Evolutionary conservation across 1,284 basidiomycete species (phyloP).

Genomic region (Ganoderma lucidum): DNA sequence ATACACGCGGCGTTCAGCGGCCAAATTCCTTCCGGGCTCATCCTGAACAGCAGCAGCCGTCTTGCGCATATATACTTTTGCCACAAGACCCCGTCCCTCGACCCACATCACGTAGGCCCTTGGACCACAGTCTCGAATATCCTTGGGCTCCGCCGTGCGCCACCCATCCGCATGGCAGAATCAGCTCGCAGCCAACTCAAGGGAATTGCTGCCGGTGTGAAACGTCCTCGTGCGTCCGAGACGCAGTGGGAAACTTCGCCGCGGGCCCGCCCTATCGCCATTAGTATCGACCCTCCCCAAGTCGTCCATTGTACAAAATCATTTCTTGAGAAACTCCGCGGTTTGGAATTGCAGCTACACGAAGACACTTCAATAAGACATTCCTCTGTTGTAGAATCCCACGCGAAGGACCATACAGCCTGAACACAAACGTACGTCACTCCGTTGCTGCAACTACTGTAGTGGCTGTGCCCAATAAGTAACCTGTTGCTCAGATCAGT

Average conservation of each 20-base stretch:
- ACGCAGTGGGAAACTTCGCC: background rate
- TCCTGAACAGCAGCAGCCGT: too few species aligned
- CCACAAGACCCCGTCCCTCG: too few species aligned
- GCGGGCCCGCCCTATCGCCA: background rate
- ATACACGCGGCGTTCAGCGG: too few species aligned
- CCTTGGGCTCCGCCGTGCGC: background rate
- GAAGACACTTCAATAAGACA: background rate
- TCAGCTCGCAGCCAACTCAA: background rate
- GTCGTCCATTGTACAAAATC: background rate
- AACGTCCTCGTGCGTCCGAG: background rate
- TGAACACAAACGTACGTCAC: background rate
- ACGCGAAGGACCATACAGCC: background rate
- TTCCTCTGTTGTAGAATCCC: background rate
- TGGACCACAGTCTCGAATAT: too few species aligned
- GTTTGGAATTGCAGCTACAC: background rate
- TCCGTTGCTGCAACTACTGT: background rate
- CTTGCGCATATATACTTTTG: too few species aligned
- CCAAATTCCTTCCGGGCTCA: too few species aligned
- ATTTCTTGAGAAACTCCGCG: background rate
- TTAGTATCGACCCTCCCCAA: background rate
- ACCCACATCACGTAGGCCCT: too few species aligned
- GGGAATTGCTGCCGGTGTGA: background rate
- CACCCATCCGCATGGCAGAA: background rate
- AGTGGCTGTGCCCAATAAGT: background rate
- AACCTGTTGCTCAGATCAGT: background rate